Base-by-base conservation (phyloP, 164 flowering plant species). In the Echeveria elegans region DNA sequence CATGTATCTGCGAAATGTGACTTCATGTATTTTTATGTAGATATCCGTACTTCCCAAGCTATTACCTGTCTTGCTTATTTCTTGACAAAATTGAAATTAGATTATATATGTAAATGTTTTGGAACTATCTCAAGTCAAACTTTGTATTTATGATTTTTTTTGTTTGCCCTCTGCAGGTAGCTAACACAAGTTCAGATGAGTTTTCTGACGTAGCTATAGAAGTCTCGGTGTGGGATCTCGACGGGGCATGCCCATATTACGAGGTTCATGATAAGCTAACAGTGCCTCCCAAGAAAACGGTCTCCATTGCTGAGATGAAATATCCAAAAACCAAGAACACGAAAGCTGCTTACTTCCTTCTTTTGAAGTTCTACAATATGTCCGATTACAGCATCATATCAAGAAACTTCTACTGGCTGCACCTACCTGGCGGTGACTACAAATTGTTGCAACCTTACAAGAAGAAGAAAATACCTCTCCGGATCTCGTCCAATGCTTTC, bases 331-430 rank as follows among this genome's bases (percentile, higher is more conserved):
- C 95, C 0, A 76, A 80, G 61, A 84, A 76, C 66, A 82, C 89
- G 14, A 87, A 82, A 72, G 92, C 94, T 19, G 92, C 87, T 40
- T 91, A 91, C 74, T 94, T 94, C 68, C 90, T 94, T 70, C 95
- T 91, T 60, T 93, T 94, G 70, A 89, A 94, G 73, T 93, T 94
- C 66, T 94, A 84, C 80, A 71, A 81, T 7, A 72, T 66, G 72
- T 80, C 90, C 16, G 86, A 94, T 74, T 37, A 73, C 61, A 71
- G 81, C 62, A 82, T 94, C 63, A 48, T 88, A 26, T 91, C 99
- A 0, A 79, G 99, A 65, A 94, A 94, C 81, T 89, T 94, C 65
- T 92, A 94, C 75, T 91, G 99, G 99, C 72, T 94, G 80, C 96
- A 89, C 76, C 74, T 80, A 19, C 74, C 84, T 32, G 94, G 90